These are phyloP conservation scores for Chenopodium quinoa DNA, from an alignment of 148 eudicot species.

Conservation along the genomic window DNA sequence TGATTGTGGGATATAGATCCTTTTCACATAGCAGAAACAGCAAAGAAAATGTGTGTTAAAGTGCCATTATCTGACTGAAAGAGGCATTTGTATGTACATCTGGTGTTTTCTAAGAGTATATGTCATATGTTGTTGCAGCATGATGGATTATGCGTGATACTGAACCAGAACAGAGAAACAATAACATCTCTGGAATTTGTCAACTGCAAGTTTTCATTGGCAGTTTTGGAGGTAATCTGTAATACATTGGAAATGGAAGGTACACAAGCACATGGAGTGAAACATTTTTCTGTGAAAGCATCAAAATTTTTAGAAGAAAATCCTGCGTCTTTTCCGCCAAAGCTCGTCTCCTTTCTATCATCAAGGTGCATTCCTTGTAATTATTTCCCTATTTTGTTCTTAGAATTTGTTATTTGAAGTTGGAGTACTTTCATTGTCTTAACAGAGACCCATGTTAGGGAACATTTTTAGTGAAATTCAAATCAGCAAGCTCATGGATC, in stretches of 20 bases:
- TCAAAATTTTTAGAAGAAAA: constrained; percentile 56
- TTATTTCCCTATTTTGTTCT: not conserved
- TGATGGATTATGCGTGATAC: constrained; percentile 65
- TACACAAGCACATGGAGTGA: constrained; percentile 39
- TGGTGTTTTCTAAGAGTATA: not conserved
- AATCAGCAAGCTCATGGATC: constrained; percentile 4
- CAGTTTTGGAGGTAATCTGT: constrained; percentile 55
- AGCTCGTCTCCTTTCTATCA: constrained; percentile 50
- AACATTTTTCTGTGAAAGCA: constrained; percentile 65
- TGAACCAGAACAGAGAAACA: constrained; percentile 59
- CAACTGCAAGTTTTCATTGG: constrained; percentile 68
- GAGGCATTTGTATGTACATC: not conserved
- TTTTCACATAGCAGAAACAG: not conserved
- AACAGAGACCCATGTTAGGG: not conserved
- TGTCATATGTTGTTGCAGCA: constrained; percentile 43
- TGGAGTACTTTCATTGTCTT: not conserved
- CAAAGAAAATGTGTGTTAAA: not conserved
- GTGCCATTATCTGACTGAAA: not conserved
- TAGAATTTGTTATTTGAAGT: not conserved
- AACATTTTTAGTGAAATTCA: not conserved
- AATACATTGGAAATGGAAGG: constrained; percentile 40
- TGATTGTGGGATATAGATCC: not conserved
- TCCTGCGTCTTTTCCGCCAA: constrained; percentile 41
- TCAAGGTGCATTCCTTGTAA: constrained; percentile 39
- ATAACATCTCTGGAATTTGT: constrained; percentile 56